Percentiles rank a stretch among this genome's conserved stretches.
Evolutionary conservation across 345 rosid genomes (phyloP).

Genomic region (Conringia planisiliqua): DNA sequence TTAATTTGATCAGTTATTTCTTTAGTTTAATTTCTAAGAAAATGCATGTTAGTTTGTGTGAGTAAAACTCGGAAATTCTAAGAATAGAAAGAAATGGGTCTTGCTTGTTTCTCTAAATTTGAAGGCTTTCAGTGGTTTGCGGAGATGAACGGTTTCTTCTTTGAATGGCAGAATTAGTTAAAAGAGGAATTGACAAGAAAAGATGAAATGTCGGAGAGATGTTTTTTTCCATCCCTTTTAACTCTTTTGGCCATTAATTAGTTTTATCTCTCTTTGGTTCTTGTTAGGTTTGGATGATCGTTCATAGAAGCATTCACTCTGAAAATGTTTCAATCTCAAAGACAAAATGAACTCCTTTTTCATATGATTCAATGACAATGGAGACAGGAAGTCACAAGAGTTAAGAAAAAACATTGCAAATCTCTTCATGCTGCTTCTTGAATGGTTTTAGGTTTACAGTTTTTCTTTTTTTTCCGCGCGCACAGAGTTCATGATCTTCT

Average conservation of each 20-base stretch:
- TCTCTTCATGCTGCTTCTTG: slow-evolving; percentile 19
- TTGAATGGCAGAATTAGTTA: slow-evolving; percentile 28
- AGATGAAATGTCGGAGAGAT: slow-evolving; percentile 36
- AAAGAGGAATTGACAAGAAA: slow-evolving; percentile 8
- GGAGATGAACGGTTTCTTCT: slow-evolving; percentile 44
- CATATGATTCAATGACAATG: slow-evolving; percentile 11
- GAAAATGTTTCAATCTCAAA: slow-evolving; percentile 26
- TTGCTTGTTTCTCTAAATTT: slow-evolving; percentile 43
- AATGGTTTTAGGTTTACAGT: slow-evolving; percentile 18
- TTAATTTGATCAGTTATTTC: background rate
- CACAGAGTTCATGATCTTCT: slow-evolving; percentile 19
- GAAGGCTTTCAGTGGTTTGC: slow-evolving; percentile 33
- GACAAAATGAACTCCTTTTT: background rate
- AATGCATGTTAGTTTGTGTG: slow-evolving; percentile 2
- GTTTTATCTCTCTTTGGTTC: slow-evolving; percentile 21
- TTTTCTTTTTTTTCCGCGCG: background rate
- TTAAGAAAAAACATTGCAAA: background rate
- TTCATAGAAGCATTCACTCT: slow-evolving; percentile 20
- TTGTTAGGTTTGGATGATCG: slow-evolving; percentile 19
- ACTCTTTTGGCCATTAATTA: slow-evolving; percentile 26
- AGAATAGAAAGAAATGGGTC: slow-evolving; percentile 30
- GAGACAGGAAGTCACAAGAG: background rate
- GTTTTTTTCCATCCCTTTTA: slow-evolving; percentile 10
- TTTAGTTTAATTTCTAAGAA: background rate
- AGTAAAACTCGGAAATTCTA: slow-evolving; percentile 30